phyloP scores from a whole-genome alignment of 352 stramenopile species.

The Blastocystis hominis region DNA sequence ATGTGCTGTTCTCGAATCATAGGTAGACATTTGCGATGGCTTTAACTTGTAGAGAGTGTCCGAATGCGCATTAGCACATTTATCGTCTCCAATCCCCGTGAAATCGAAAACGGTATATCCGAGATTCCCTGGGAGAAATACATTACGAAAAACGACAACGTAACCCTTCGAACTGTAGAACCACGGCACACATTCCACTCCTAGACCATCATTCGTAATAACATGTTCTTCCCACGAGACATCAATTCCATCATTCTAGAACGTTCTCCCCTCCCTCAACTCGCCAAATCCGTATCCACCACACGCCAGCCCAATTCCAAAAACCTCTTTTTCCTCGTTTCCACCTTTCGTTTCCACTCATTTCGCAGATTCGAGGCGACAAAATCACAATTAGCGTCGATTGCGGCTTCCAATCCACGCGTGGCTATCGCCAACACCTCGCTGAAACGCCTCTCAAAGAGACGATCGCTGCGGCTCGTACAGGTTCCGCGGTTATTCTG shows the following conservation, averaged over 20 bases:
- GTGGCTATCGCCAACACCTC: slow-evolving; percentile 2
- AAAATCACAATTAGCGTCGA: slow-evolving; percentile 41
- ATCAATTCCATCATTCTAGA: slow-evolving; percentile 26
- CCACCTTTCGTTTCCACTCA: not conserved
- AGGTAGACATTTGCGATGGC: not conserved
- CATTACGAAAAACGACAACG: slow-evolving; percentile 8
- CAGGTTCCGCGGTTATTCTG: not conserved
- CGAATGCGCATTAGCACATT: slow-evolving; percentile 10
- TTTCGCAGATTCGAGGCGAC: slow-evolving; percentile 10
- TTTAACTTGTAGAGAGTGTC: slow-evolving; percentile 7
- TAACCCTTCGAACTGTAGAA: not conserved
- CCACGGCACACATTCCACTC: not conserved
- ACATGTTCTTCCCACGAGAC: slow-evolving; percentile 51
- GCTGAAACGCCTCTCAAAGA: slow-evolving; percentile 41
- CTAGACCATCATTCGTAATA: slow-evolving; percentile 40
- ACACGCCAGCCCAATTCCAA: not conserved
- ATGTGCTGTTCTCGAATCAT: slow-evolving; percentile 32
- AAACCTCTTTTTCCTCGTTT: slow-evolving; percentile 35
- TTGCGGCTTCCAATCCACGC: slow-evolving; percentile 6
- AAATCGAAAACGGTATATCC: not conserved
- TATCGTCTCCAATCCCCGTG: slow-evolving; percentile 31
- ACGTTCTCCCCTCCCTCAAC: not conserved
- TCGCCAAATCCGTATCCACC: not conserved
- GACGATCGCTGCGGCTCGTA: slow-evolving; percentile 32
- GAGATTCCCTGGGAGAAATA: slow-evolving; percentile 49